Evolutionary conservation across 2,329 filamentous ascomycete species (phyloP), one percentile per base, ranked within the genome.

Genomic region (Fusarium illudens): DNA sequence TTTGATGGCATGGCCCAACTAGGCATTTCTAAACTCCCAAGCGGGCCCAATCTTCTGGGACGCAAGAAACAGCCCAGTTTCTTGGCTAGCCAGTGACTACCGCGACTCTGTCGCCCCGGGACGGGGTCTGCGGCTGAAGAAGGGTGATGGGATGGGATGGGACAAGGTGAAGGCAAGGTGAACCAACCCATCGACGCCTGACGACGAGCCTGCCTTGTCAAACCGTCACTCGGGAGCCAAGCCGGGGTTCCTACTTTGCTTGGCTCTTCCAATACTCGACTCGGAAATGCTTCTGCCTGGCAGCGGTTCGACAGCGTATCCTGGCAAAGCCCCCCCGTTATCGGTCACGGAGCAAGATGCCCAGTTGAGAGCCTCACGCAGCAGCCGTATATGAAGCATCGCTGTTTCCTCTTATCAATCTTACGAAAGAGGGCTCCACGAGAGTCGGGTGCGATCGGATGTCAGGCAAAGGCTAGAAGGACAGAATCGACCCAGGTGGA

Each of bases 221-320:
- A 15, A 11, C 15, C 42, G n/a, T n/a, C n/a, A n/a, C 39, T 25
- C 39, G 39, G 39, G 39, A 25, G 25, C 39, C n/a, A 46, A 46
- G 42, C 42, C 15, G 22, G 42, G n/a, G n/a, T n/a, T 8, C 42
- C 22, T 29, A 25, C 20, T 44, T 39, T 22, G 36, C 19, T 42
- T 33, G 34, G 17, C n/a, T 32, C 36, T 11, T 32, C 52, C 52
- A 55, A 55, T 55, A 33, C 25, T 29, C 15, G 37, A 7, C 20
- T 34, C 11, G n/a, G 17, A 33, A 55, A 46, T 55, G 19, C 39
- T 55, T 55, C 52, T 55, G 52, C 52, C 52, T 55, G 27, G 50
- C 10, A 11, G 6, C 20, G 15, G 17, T 20, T 34, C 29, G 30
- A 27, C 32, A 34, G 9, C 49, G n/a, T 15, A 52, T 52, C 32